A percentile compares a stretch with the other conserved stretches of the same genome.
Evolutionary conservation across 169 alveolate genomes (phyloP).

Genomic region (Plasmodium coatneyi): DNA sequence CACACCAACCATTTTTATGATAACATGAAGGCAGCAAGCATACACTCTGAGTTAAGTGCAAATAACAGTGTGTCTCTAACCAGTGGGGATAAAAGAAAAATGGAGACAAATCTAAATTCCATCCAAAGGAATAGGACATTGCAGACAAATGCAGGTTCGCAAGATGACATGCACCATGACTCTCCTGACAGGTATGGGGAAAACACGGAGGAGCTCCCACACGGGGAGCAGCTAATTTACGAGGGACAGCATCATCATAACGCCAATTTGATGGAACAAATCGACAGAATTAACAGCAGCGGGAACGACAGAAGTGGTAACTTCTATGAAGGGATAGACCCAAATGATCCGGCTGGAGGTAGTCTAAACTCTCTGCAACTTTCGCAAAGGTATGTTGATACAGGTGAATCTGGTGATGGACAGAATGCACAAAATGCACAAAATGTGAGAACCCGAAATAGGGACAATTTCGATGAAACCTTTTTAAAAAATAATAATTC

Average conservation of each 20-base stretch:
- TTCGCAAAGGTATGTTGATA: not conserved
- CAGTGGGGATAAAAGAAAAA: not conserved
- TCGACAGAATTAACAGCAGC: too few relatives aligned
- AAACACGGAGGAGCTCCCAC: not conserved
- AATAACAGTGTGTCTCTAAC: not conserved
- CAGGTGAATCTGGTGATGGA: not conserved
- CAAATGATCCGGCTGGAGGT: not conserved
- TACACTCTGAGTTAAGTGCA: slow-evolving; percentile 2
- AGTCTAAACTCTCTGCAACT: not conserved
- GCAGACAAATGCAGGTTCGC: not conserved
- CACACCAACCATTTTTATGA: not conserved
- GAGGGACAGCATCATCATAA: not conserved
- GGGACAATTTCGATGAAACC: not conserved
- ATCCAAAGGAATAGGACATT: not conserved
- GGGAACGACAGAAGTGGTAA: not conserved
- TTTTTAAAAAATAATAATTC: not conserved
- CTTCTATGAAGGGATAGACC: not conserved
- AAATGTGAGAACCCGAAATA: not conserved
- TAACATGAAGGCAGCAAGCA: not conserved
- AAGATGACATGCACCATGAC: not conserved
- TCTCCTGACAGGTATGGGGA: not conserved
- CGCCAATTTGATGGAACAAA: not conserved
- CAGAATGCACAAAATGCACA: not conserved
- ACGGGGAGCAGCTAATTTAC: not conserved
- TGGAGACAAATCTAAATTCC: not conserved